Base-by-base conservation (phyloP, 192 early-diverging fungal species). In the Coemansia sp. region DNA sequence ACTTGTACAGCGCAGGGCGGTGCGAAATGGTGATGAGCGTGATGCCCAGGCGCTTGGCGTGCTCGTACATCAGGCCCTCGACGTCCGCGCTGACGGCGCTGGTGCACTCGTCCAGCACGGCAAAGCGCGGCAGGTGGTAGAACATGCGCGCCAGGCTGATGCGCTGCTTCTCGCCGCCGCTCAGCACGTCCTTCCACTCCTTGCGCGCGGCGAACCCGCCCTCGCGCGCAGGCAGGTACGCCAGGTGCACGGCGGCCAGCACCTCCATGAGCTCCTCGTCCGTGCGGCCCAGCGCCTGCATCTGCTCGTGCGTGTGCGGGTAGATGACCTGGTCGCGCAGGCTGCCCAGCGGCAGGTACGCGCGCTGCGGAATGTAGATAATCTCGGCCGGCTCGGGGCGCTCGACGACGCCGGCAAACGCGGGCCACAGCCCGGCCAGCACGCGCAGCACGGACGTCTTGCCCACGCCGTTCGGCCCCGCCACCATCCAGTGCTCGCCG, bases 251-350 rank as follows among this genome's bases (percentile, higher is more conserved):
- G 5, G 89, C 86, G 6, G 87, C 65, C 27, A 98, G 81, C 47
- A 98, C 89, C 32, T 86, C 83, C 60, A 89, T 71, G 40, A 99
- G 81, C 47, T 97, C 85, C 28, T 88, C 83, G 66, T 99, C 95
- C 4, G 90, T 95, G 8, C 85, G 75, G 14, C 87, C 86, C 23
- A 84, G 81, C 6, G 82, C 81, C 55, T 81, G 69, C 91, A 95
- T 95, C 24, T 99, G 90, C 55, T 84, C 83, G 21, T 87, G 78
- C 27, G 93, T 96, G 73, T 97, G 89, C 28, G 97, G 97, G 69
- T 99, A 99, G 61, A 97, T 95, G 58, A 99, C 83, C 84, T 97
- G 95, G 72, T 98, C 95, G 25, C 97, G 87, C 57, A 99, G 81
- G 18, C 89, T 96, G 35, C 97, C 95, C 35, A 94, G 71, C 57